Percentiles rank a stretch among this genome's conserved stretches.
Evolutionary conservation across 2,329 filamentous ascomycete genomes (phyloP).

Genomic region (Amauroascus verrucosus): DNA sequence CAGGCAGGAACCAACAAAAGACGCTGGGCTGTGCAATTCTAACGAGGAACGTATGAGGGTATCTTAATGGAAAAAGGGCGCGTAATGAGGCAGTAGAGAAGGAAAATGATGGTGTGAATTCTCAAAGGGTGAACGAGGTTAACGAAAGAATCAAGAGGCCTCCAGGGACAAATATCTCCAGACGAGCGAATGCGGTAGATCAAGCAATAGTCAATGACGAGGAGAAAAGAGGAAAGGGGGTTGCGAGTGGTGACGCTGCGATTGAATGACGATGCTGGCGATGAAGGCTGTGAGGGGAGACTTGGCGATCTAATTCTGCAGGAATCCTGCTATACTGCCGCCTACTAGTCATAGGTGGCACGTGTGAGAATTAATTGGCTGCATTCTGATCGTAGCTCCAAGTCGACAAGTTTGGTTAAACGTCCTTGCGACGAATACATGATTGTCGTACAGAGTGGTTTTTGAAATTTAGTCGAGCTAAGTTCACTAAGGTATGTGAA

Average conservation of each 20-base stretch:
- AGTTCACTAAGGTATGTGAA: background rate
- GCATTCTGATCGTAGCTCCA: too few species aligned
- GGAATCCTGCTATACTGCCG: background rate
- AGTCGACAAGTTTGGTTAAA: too few species aligned
- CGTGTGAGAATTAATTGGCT: too few species aligned
- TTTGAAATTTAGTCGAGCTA: too few species aligned
- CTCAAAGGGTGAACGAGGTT: background rate
- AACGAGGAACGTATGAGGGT: background rate
- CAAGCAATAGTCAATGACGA: background rate
- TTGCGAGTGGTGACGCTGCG: background rate
- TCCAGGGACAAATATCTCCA: background rate
- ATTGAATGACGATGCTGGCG: background rate
- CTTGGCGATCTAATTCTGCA: conserved; percentile 2
- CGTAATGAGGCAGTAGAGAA: background rate
- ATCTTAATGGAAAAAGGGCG: background rate
- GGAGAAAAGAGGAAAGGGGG: background rate
- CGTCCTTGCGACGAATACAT: too few species aligned
- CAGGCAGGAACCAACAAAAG: too few species aligned
- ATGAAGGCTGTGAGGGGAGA: conserved; percentile 8
- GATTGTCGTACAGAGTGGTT: too few species aligned
- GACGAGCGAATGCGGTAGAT: background rate
- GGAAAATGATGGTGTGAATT: background rate
- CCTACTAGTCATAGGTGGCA: background rate
- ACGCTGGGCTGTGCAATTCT: background rate
- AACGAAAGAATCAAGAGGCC: background rate